A percentile compares a stretch with the other conserved stretches of the same genome.
Evolutionary conservation across 371 early-diverging fungal species (phyloP).

Genomic region (Coemansia sp.): DNA sequence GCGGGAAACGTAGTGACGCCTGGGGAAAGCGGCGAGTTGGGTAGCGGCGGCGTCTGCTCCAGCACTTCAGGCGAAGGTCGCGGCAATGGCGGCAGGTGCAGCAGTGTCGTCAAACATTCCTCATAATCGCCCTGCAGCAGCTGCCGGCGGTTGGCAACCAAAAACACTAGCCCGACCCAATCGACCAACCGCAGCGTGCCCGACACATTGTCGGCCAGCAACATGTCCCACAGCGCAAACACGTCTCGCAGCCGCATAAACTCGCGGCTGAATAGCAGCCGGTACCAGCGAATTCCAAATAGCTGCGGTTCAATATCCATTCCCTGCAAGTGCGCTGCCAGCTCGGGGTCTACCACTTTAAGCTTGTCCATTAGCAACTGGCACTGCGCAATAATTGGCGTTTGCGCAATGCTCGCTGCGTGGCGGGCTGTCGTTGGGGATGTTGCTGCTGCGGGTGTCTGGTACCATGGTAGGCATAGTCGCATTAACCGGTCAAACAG

Average conservation of each 20-base stretch:
- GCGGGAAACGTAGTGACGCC: neutral
- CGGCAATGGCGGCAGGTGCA: conserved; percentile 70
- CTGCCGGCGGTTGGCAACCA: conserved; percentile 73
- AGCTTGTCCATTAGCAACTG: conserved; percentile 73
- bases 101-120: conserved; percentile 69
- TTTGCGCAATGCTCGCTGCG: conserved; percentile 42
- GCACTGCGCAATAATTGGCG: conserved; percentile 76
- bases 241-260: conserved; percentile 72
- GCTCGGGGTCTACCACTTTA: conserved; percentile 64
- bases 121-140: conserved; percentile 75
- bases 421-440: conserved; percentile 9
- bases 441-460: conserved; percentile 24
- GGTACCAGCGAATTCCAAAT: conserved; percentile 90
- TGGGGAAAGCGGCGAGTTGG: conserved; percentile 22
- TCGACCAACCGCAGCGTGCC: conserved; percentile 71
- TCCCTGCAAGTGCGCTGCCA: conserved; percentile 67
- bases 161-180: conserved; percentile 75
- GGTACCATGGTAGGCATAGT: conserved; percentile 79
- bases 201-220: conserved; percentile 74
- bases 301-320: conserved; percentile 90
- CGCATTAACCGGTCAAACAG: conserved; percentile 84
- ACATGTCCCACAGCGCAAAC: conserved; percentile 79
- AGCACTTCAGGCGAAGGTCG: conserved; percentile 41
- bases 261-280: conserved; percentile 91
- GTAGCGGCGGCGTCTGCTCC: conserved; percentile 33